Evolutionary conservation across 345 rosid genomes (phyloP), one percentile per base, ranked within the genome.

Genomic region (Trapa incisa): DNA sequence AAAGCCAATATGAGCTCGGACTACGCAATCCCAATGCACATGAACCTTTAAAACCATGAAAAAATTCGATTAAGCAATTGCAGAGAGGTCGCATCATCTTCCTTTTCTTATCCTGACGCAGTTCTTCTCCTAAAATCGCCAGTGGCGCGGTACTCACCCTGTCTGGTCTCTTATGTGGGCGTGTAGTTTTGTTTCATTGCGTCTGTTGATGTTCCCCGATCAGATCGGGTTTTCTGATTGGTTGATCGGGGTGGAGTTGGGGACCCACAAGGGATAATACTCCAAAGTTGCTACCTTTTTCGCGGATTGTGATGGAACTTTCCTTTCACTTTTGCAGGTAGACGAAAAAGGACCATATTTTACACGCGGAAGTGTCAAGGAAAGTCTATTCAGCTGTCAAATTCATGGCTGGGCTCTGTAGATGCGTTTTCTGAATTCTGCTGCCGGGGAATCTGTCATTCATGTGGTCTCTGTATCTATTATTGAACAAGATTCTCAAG

Each of bases 391-490:
- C 33, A 3, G 38, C 15, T 9, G 63, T 32, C 16, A 32, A 35
- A 33, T 58, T 69, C 43, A 65, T 66, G 68, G 54, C 65, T 43
- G 47, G 54, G 69, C 48, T 75, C 36, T 38, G 52, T 68, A 41
- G 61, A 57, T 48, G 61, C 71, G 43, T 56, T 54, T 9, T 36
- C 54, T 61, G 61, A 65, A 63, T 62, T 66, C 38, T 3, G 16
- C 11, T 6, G 50, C 56, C 39, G 43, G 33, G 15, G 32, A 60
- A 67, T 67, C 73, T 73, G 76, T 75, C 66, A 65, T 67, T 74
- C 67, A 87, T 85, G 93, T 83, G 93, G 93, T 87, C 88, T 70
- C 75, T 85, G 66, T 84, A 77, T 73, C 74, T 88, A 57, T 80
- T 81, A 64, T 75, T 78, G 16, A 84, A 80, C 79, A 88, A 85